Base-by-base conservation (phyloP, 805 yeast genomes). In the Candida koratica region DNA sequence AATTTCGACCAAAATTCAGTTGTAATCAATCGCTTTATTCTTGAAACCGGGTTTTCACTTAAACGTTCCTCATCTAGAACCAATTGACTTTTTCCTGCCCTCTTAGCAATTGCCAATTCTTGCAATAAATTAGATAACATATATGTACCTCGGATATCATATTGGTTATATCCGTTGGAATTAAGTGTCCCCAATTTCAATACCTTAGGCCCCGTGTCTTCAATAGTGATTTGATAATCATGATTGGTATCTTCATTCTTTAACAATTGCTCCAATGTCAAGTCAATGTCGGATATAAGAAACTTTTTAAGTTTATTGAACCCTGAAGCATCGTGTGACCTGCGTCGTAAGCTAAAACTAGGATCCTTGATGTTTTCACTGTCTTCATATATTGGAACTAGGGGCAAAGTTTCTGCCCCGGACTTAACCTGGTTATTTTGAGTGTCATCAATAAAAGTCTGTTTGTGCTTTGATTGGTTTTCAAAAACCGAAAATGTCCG, bases 101-200 rank as follows among this genome's bases (percentile, higher is more conserved):
- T 66, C 53, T 84, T 77, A 10, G 96, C 96, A 42, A 87, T 78
- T 0, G 96, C 86, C 45, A 88, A 67, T 58, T 88, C 97, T 61
- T 88, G 96, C 38, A 88, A 67, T 25, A 89, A 60, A 57, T 89
- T 89, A 0, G 93, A 81, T 32, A 88, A 62, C 89, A 84, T 84
- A 53, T 88, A 88, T 0, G 96, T 88, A 3, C 97, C 97, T 41
- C 95, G 65, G 38, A 88, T 71, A 42, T 81, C 84, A 37, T 74
- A 73, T 47, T 75, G 80, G 25, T 76, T 79, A 61, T 61, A 85
- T 1, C 96, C 97, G 49, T 79, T 77, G 3, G 95, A 86, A 53
- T 84, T 84, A 24, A 81, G 86, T 2, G 97, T 86, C n/a, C 63
- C 61, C 25, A 55, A 44, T 22, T 51, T 43, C 32, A 56, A 47